phyloP scores from a whole-genome alignment of 805 yeast species.

The Jamesozyma hellenica region DNA sequence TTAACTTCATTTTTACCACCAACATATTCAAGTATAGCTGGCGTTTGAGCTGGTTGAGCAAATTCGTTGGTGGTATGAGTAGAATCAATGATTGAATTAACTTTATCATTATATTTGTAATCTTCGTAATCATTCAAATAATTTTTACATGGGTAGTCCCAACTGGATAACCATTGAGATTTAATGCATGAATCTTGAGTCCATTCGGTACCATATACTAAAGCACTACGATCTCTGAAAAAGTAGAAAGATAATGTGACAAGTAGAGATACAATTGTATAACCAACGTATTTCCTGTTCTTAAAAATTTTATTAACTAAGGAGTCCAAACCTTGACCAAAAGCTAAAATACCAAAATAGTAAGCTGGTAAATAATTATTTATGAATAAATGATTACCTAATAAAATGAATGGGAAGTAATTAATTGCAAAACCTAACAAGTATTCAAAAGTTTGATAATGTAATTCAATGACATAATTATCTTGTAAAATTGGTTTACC shows the following conservation, averaged over 20 bases:
- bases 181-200: constrained; percentile 54
- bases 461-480: constrained; percentile 51
- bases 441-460: constrained; percentile 50
- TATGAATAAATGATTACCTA: constrained; percentile 85
- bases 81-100: background rate
- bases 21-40: too few species aligned
- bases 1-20: background rate
- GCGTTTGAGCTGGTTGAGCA: background rate
- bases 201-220: constrained; percentile 77
- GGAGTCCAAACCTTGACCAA: constrained; percentile 56
- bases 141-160: constrained; percentile 86
- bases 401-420: constrained; percentile 63
- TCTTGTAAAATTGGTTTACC: constrained; percentile 41
- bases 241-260: constrained; percentile 42
- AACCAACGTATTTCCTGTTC: constrained; percentile 36
- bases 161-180: constrained; percentile 47
- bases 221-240: constrained; percentile 55
- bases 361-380: constrained; percentile 90
- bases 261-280: constrained; percentile 38
- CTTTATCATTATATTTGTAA: background rate
- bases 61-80: background rate
- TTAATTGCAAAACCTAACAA: constrained; percentile 67
- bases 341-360: constrained; percentile 71
- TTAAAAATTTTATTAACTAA: constrained; percentile 34
- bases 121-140: constrained; percentile 25